phyloP scores from a whole-genome alignment of 169 alveolate genomes.

The Plasmodium chabaudi region DNA sequence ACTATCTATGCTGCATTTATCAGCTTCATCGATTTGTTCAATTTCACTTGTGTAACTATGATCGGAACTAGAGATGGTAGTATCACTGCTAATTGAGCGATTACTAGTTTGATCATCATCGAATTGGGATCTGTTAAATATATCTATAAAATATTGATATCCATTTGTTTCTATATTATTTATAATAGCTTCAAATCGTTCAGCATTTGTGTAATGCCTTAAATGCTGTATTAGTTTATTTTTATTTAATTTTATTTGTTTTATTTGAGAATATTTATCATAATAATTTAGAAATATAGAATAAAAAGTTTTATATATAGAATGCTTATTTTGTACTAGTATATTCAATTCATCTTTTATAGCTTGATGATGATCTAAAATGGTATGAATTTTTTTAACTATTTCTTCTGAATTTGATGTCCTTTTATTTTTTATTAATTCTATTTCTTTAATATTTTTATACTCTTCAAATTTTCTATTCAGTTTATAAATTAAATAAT shows the following conservation, averaged over 20 bases:
- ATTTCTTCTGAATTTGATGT: conserved; percentile 10
- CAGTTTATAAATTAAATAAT: conserved; percentile 50
- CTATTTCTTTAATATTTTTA: conserved; percentile 36
- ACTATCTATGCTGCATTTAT: neutral
- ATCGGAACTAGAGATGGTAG: neutral
- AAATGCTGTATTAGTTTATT: conserved; percentile 25
- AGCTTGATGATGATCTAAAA: conserved; percentile 23
- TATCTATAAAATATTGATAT: conserved; percentile 45
- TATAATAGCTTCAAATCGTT: conserved; percentile 34
- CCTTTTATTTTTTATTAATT: conserved; percentile 46
- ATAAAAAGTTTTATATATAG: conserved; percentile 55
- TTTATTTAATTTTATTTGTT: conserved; percentile 54
- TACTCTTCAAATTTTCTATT: conserved; percentile 70
- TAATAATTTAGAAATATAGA: conserved; percentile 72
- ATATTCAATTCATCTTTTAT: conserved; percentile 42
- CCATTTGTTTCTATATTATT: conserved; percentile 58
- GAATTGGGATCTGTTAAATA: conserved; percentile 5
- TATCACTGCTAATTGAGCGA: neutral
- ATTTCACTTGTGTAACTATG: neutral
- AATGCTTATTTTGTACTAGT: conserved; percentile 47
- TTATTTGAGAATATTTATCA: conserved; percentile 43
- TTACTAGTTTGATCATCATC: too few relatives aligned
- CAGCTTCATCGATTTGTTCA: neutral
- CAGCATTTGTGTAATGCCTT: conserved; percentile 42
- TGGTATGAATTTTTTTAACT: conserved; percentile 20